Percentiles rank a stretch among this genome's conserved stretches.
phyloP scores from a whole-genome alignment of 257 asterid genomes.

The Phtheirospermum japonicum region DNA sequence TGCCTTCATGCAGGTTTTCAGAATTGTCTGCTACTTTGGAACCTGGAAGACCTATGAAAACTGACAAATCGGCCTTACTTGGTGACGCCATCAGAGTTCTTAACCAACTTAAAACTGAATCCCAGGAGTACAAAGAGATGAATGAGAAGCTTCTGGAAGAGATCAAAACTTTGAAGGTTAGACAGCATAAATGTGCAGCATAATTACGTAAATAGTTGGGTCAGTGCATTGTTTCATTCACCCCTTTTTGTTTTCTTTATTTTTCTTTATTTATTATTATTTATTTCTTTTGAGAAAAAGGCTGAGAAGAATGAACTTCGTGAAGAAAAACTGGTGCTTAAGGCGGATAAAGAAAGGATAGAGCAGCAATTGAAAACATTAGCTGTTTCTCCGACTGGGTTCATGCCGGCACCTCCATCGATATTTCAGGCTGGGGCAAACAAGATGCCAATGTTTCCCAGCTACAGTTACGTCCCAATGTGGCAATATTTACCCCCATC shows the following conservation, averaged over 20 bases:
- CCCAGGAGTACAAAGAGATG: constrained; percentile 60
- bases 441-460: constrained; percentile 71
- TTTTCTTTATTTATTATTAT: no score
- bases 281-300: constrained; percentile 40
- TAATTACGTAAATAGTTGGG: no score
- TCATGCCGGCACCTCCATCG: constrained; percentile 63
- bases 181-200: constrained; percentile 14
- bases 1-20: constrained; percentile 55
- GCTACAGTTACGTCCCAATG: constrained; percentile 75
- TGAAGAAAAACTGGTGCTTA: constrained; percentile 70
- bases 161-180: constrained; percentile 78
- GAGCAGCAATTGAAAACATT: constrained; percentile 69
- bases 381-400: constrained; percentile 53
- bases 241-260: no score
- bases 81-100: constrained; percentile 75
- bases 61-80: constrained; percentile 79
- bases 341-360: constrained; percentile 68
- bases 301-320: constrained; percentile 84
- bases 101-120: constrained; percentile 65
- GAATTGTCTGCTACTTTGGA: constrained; percentile 66
- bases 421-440: constrained; percentile 52
- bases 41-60: constrained; percentile 83
- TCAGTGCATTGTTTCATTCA: no score
- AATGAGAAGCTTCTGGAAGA: constrained; percentile 72
- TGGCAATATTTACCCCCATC: constrained; percentile 79